These are phyloP conservation scores for Schizophyllum commune DNA, from an alignment of 1,284 basidiomycete species.

Conservation along the genomic window DNA sequence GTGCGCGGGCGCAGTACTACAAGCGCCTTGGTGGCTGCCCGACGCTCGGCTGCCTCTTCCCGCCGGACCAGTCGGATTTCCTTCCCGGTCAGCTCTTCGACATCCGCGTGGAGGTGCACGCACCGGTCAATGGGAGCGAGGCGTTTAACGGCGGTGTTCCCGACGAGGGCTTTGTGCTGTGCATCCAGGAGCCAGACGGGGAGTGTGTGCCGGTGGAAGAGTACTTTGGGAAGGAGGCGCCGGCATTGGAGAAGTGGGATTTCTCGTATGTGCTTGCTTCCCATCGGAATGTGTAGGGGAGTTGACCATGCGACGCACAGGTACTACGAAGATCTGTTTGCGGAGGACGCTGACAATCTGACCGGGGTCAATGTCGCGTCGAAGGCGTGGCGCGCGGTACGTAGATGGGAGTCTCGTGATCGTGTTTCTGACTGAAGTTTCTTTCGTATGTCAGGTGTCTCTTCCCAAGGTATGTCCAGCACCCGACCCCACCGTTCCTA, in stretches of 20 bases:
- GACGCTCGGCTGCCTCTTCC: conserved; percentile 32
- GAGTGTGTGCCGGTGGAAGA: conserved; percentile 23
- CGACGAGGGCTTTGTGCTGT: conserved; percentile 27
- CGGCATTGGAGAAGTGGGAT: conserved; percentile 30
- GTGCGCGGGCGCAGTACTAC: conserved; percentile 26
- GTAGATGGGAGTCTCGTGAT: conserved; percentile 5
- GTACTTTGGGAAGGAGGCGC: conserved; percentile 27
- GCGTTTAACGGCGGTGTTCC: conserved; percentile 25
- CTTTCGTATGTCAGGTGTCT: conserved; percentile 14
- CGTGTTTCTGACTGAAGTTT: not conserved
- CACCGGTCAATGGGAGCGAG: conserved; percentile 31
- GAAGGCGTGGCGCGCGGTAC: conserved; percentile 32
- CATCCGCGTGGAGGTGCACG: conserved; percentile 32
- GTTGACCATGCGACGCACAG: conserved; percentile 12
- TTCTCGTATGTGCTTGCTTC: conserved; percentile 24
- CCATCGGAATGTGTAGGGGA: not conserved
- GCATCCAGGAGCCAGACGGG: conserved; percentile 24
- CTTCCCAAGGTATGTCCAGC: conserved; percentile 14
- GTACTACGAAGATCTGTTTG: conserved; percentile 34
- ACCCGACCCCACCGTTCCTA: not conserved
- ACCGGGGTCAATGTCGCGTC: conserved; percentile 33
- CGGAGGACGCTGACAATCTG: conserved; percentile 24
- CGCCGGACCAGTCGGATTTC: conserved; percentile 36
- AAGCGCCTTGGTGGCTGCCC: conserved; percentile 32
- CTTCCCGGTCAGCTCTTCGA: conserved; percentile 33